These are phyloP conservation scores for Colletotrichum sansevieriae DNA, from an alignment of 2,329 filamentous ascomycete genomes.

Conservation along the genomic window DNA sequence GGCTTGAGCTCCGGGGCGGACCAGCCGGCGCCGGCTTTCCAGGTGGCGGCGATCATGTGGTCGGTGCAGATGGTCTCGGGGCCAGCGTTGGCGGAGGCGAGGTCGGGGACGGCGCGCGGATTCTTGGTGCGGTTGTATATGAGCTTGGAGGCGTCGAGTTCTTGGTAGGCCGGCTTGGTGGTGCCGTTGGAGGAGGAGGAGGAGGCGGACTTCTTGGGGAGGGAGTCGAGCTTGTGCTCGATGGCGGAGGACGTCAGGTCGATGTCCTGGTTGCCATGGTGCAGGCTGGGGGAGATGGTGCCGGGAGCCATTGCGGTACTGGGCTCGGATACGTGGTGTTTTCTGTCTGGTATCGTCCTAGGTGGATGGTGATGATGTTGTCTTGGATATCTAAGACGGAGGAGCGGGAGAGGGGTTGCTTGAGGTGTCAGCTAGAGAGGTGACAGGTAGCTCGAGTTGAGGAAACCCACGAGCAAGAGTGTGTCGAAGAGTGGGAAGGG, in stretches of 20 bases:
- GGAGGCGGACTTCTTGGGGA: conserved; percentile 44
- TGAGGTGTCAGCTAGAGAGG: background rate
- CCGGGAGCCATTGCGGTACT: conserved; percentile 46
- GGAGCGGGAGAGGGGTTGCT: conserved; percentile 3
- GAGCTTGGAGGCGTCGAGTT: conserved; percentile 73
- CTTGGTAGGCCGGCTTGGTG: conserved; percentile 64
- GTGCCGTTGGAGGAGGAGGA: conserved; percentile 45
- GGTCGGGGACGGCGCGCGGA: conserved; percentile 66
- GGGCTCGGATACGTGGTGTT: background rate
- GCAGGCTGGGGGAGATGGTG: conserved; percentile 44
- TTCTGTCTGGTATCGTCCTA: background rate
- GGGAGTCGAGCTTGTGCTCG: conserved; percentile 60
- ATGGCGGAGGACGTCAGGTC: conserved; percentile 67
- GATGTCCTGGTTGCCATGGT: conserved; percentile 63
- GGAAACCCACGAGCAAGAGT: background rate
- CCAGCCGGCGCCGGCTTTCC: conserved; percentile 78
- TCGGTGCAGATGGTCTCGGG: conserved; percentile 76
- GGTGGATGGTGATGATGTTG: conserved; percentile 5
- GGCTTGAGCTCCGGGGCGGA: conserved; percentile 78
- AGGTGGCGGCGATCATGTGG: conserved; percentile 86
- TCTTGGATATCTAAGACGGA: conserved; percentile 27
- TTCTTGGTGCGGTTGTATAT: conserved; percentile 69
- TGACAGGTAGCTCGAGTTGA: background rate
- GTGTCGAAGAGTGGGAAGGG: background rate
- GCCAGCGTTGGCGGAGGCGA: conserved; percentile 61